Percentiles rank a stretch among this genome's conserved stretches.
These are phyloP conservation scores for Colletotrichum caudatum DNA, from an alignment of 2,329 filamentous ascomycete genomes.

Conservation along the genomic window DNA sequence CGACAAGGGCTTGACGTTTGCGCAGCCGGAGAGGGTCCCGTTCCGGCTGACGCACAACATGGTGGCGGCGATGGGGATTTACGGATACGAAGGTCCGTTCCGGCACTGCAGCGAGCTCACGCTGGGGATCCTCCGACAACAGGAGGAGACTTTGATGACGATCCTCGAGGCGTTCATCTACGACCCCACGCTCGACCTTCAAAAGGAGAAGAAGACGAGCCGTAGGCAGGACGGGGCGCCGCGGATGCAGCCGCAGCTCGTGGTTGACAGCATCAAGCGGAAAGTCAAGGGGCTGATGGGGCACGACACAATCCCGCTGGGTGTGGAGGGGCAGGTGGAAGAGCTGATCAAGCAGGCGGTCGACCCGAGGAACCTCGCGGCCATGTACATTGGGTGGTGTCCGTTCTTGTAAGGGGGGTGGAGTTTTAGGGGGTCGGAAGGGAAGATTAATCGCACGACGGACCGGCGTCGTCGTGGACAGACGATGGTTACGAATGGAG, in stretches of 20 bases:
- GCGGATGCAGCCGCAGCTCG: constrained; percentile 73
- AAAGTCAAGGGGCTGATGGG: constrained; percentile 88
- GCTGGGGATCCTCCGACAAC: constrained; percentile 83
- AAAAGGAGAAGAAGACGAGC: constrained; percentile 75
- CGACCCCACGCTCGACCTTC: constrained; percentile 93
- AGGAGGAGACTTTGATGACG: constrained; percentile 97
- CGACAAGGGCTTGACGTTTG: constrained; percentile 95
- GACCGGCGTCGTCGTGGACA: constrained; percentile 2
- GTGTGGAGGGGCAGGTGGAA: constrained; percentile 97
- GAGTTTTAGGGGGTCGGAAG: not conserved
- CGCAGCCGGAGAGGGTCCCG: constrained; percentile 92
- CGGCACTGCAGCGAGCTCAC: constrained; percentile 91
- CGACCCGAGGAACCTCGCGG: constrained; percentile 80
- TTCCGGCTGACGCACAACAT: constrained; percentile 99
- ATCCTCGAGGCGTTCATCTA: constrained; percentile 97
- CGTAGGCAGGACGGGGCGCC: constrained; percentile 51
- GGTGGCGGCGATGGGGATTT: constrained; percentile 96
- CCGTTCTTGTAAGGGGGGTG: constrained; percentile 62
- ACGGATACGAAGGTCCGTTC: constrained; percentile 94
- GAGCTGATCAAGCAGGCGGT: constrained; percentile 91
- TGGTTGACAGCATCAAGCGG: constrained; percentile 87
- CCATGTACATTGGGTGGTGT: constrained; percentile 98
- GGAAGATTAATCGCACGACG: not conserved
- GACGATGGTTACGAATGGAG: not conserved
- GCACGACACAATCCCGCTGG: constrained; percentile 90